These are phyloP conservation scores for Aspergillus fijiensis DNA, from an alignment of 2,329 filamentous ascomycete genomes.

Conservation along the genomic window DNA sequence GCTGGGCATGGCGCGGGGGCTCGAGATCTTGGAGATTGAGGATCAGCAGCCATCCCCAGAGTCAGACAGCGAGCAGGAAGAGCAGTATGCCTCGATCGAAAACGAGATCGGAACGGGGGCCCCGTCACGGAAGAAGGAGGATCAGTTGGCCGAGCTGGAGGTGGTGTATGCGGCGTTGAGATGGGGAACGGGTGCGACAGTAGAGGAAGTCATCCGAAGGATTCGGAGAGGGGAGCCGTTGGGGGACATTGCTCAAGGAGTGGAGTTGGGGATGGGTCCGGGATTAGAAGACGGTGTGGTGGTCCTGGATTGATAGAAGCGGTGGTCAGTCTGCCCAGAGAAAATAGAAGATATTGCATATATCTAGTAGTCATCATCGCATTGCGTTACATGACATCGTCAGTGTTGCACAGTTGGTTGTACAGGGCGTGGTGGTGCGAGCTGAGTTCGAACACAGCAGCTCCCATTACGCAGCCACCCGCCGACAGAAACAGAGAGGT, in stretches of 20 bases:
- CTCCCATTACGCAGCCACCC: neutral
- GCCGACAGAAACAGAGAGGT: neutral
- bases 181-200: constrained; percentile 10
- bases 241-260: constrained; percentile 5
- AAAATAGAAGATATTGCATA: neutral
- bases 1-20: neutral
- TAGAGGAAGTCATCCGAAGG: constrained; percentile 12
- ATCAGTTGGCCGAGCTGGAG: constrained; percentile 12
- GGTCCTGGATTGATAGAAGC: neutral
- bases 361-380: neutral
- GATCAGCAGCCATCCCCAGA: neutral
- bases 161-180: constrained; percentile 14
- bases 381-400: neutral
- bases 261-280: neutral
- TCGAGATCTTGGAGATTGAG: neutral
- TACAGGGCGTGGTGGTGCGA: neutral
- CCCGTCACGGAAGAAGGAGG: neutral
- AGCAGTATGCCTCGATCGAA: neutral
- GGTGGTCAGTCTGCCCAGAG: no score
- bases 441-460: neutral
- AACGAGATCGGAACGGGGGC: neutral
- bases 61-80: neutral
- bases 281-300: neutral
- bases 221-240: constrained; percentile 12
- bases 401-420: neutral